Conservation (phyloP, 73 alveolate genomes). For the Halteria grandinella region DNA sequence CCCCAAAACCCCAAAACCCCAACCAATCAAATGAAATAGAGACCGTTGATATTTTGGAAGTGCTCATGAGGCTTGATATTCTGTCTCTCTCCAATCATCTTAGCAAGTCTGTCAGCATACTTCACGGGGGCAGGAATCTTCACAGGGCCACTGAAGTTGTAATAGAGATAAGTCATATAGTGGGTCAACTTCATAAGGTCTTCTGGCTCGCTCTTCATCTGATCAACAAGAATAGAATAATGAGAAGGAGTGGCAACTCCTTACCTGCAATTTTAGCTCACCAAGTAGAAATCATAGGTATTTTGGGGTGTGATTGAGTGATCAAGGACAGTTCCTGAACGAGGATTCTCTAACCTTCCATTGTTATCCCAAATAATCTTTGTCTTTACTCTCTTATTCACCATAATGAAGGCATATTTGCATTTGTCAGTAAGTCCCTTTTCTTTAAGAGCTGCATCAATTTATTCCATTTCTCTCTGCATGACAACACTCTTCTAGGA, state of each 20-base stretch:
- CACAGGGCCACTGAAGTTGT: slow-evolving; percentile 84
- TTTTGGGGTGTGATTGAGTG: slow-evolving; percentile 57
- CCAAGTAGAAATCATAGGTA: slow-evolving; percentile 74
- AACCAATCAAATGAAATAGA: slow-evolving; percentile 51
- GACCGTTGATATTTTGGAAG: slow-evolving; percentile 13
- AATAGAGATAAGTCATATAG: slow-evolving; percentile 81
- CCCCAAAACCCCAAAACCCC: no score
- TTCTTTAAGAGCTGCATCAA: slow-evolving; percentile 60
- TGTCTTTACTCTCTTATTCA: slow-evolving; percentile 65
- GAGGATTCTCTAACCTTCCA: slow-evolving; percentile 67
- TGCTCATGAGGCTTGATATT: slow-evolving; percentile 24
- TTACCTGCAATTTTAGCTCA: slow-evolving; percentile 69
- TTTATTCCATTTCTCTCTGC: slow-evolving; percentile 54
- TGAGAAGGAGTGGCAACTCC: slow-evolving; percentile 85
- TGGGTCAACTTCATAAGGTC: slow-evolving; percentile 67
- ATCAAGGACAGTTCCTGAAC: slow-evolving; percentile 80
- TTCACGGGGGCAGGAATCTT: slow-evolving; percentile 87
- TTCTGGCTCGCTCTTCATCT: slow-evolving; percentile 52
- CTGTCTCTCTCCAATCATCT: slow-evolving; percentile 69
- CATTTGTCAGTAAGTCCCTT: slow-evolving; percentile 36
- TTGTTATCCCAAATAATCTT: slow-evolving; percentile 42
- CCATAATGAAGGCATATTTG: slow-evolving; percentile 42
- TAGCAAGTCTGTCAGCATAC: slow-evolving; percentile 82
- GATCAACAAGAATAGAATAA: slow-evolving; percentile 72
- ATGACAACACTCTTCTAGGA: slow-evolving; percentile 11